These are phyloP conservation scores for Tuber calosporum DNA, from an alignment of 495 filamentous ascomycete species.

Conservation along the genomic window DNA sequence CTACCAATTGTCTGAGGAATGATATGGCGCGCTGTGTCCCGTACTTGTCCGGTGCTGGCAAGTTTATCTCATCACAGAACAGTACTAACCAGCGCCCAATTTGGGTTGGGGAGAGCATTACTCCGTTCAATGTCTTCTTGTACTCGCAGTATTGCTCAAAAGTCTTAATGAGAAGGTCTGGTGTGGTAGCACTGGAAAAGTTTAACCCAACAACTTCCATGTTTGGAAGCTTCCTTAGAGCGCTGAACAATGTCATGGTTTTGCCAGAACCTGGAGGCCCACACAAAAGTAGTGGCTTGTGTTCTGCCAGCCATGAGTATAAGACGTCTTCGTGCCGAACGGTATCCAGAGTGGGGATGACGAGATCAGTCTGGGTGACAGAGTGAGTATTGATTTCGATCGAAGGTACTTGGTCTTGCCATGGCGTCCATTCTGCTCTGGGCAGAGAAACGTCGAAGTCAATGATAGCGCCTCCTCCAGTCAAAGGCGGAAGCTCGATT, in stretches of 20 bases:
- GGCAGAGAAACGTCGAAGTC: constrained; percentile 89
- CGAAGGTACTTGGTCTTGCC: constrained; percentile 87
- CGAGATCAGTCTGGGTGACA: constrained; percentile 90
- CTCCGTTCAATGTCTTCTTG: constrained; percentile 92
- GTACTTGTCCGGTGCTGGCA: constrained; percentile 97
- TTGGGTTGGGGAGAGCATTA: constrained; percentile 89
- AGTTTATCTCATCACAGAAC: constrained; percentile 98
- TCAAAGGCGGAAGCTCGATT: constrained; percentile 69
- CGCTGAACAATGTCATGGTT: constrained; percentile 98
- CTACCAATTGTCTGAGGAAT: constrained; percentile 91
- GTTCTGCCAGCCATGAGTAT: constrained; percentile 97
- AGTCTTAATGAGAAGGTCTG: constrained; percentile 94
- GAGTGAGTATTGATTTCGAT: constrained; percentile 98
- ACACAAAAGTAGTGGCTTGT: constrained; percentile 92
- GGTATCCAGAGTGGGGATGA: constrained; percentile 95
- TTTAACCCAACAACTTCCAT: constrained; percentile 99
- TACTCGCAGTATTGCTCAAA: constrained; percentile 99
- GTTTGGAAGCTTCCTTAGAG: constrained; percentile 87
- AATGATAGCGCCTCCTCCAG: constrained; percentile 68
- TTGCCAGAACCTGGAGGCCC: constrained; percentile 98
- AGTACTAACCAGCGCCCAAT: constrained; percentile 97
- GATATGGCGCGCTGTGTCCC: constrained; percentile 95
- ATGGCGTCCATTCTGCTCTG: constrained; percentile 76
- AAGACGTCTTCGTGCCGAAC: constrained; percentile 94
- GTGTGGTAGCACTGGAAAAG: constrained; percentile 96